Evolutionary conservation across 75 land plant genomes (phyloP), one percentile per base, ranked within the genome.

Genomic region (Selaginella moellendorffii): DNA sequence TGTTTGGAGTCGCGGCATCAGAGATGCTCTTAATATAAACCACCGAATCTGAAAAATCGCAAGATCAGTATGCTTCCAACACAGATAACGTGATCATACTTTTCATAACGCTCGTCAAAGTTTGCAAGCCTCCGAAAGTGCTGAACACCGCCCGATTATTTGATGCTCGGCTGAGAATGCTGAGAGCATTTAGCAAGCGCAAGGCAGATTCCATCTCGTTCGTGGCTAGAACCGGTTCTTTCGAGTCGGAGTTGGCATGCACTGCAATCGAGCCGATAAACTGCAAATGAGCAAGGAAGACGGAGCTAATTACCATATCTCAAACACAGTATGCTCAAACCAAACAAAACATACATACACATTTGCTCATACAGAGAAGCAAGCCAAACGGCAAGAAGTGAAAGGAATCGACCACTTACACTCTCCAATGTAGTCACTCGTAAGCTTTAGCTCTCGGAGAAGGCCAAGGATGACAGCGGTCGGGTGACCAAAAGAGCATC

Each of bases 401-500:
- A 30, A 9, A 52, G 36, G 26, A 59, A n/a, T n/a, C 29, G 54
- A 66, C n/a, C 28, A 63, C 92, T 79, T 83, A 92, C 97, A 69
- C 21, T 79, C 86, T 24, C 63, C 30, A 53, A 89, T 27, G 14
- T 67, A 54, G 25, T 73, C 29, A 27, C 76, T 78, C 29, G 83
- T 21, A 19, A 70, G 61, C 31, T 74, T 62, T 25, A 84, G 72
- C 62, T 86, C 90, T 36, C 79, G 78, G 27, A 65, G 67, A 54
- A 93, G 51, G 18, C 61, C 69, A 24, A 79, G 36, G 54, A 86
- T 75, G 24, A 93, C 68, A 77, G 79, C 82, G 17, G 87, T 73
- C 62, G 98, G 98, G 72, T 89, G 96, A 18, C 96, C 98, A 65
- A 30, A 29, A 63, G 67, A 67, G 76, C 98, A 89, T 24, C 98